phyloP scores from a whole-genome alignment of 2,329 filamentous ascomycete genomes.

The Penicillium sp. region DNA sequence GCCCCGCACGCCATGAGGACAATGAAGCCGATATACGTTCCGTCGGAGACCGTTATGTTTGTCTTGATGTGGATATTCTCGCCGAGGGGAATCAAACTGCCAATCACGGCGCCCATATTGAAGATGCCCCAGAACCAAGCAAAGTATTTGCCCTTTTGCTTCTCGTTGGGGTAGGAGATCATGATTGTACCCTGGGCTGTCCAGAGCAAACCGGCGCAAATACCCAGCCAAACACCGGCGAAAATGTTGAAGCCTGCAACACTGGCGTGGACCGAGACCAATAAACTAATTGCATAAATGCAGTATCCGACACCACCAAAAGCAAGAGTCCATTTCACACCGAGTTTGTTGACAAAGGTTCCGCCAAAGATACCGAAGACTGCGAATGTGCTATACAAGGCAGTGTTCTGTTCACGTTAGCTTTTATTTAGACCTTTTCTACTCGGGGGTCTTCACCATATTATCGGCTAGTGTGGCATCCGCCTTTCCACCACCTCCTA shows the following conservation, averaged over 20 bases:
- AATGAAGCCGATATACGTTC: constrained; percentile 78
- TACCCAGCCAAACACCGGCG: constrained; percentile 44
- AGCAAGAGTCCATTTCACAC: constrained; percentile 35
- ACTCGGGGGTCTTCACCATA: constrained; percentile 27
- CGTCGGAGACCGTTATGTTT: constrained; percentile 49
- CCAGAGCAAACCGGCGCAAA: constrained; percentile 47
- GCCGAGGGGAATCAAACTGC: constrained; percentile 48
- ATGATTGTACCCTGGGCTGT: constrained; percentile 47
- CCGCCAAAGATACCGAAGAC: constrained; percentile 58
- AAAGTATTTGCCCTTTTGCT: constrained; percentile 77
- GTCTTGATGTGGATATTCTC: constrained; percentile 37
- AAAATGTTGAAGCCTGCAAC: constrained; percentile 45
- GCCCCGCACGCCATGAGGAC: constrained; percentile 70
- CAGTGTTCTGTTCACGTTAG: constrained; percentile 46
- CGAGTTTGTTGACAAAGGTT: constrained; percentile 37
- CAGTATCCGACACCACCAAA: constrained; percentile 42
- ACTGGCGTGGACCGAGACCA: constrained; percentile 42
- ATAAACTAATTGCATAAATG: constrained; percentile 35
- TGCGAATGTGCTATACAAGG: constrained; percentile 65
- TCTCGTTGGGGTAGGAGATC: constrained; percentile 77
- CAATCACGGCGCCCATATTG: constrained; percentile 81
- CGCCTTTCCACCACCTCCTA: constrained; percentile 57
- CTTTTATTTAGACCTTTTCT: background rate
- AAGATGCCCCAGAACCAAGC: constrained; percentile 91
- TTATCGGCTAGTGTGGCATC: constrained; percentile 52